phyloP scores from a whole-genome alignment of 2,329 filamentous ascomycete genomes.

The Botryosphaeria dothidea region DNA sequence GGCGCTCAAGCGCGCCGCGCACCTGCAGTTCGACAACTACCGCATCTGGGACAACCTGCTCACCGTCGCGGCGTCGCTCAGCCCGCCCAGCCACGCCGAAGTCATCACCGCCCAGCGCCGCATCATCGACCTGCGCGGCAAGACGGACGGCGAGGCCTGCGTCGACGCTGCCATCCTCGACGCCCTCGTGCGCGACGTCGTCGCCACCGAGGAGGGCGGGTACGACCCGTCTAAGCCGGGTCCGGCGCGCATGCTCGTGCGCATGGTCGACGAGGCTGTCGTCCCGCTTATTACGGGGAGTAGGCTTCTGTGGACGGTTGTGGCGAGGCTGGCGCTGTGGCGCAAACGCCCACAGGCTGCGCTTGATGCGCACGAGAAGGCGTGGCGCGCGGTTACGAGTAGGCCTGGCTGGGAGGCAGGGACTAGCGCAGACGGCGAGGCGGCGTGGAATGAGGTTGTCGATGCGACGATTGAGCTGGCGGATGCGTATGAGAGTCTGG shows the following conservation, averaged over 20 bases:
- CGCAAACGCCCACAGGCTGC: slow-evolving; percentile 69
- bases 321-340: slow-evolving; percentile 74
- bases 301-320: slow-evolving; percentile 73
- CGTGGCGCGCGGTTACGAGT: slow-evolving; percentile 73
- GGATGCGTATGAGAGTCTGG: slow-evolving; percentile 77
- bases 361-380: slow-evolving; percentile 83
- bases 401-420: slow-evolving; percentile 51
- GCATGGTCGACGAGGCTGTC: slow-evolving; percentile 72
- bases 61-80: slow-evolving; percentile 76
- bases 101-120: slow-evolving; percentile 73
- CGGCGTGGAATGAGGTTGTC: slow-evolving; percentile 72
- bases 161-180: slow-evolving; percentile 74
- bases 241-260: slow-evolving; percentile 63
- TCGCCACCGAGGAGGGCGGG: slow-evolving; percentile 46
- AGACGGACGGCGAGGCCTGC: slow-evolving; percentile 69
- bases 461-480: slow-evolving; percentile 79
- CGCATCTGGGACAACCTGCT: slow-evolving; percentile 97
- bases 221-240: slow-evolving; percentile 49
- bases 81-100: slow-evolving; percentile 73
- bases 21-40: slow-evolving; percentile 81
- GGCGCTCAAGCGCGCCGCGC: slow-evolving; percentile 84
- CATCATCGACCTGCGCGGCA: slow-evolving; percentile 71
- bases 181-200: slow-evolving; percentile 70
- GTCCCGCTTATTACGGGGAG: slow-evolving; percentile 82
- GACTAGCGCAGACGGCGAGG: slow-evolving; percentile 53